phyloP scores from a whole-genome alignment of 1,284 basidiomycete species.

The Leccinum huronense region DNA sequence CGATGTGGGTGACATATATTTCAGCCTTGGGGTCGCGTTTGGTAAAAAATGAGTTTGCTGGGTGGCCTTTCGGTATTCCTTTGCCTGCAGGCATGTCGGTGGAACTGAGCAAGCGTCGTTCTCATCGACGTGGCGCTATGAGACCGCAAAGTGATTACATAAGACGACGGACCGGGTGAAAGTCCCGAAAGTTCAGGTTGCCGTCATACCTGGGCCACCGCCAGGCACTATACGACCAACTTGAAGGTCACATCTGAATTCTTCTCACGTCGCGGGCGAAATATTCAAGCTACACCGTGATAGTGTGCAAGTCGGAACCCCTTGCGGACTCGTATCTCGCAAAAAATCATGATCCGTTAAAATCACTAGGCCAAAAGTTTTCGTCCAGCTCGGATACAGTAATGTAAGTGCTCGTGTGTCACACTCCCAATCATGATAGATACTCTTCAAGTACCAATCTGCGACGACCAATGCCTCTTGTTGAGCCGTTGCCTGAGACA shows the following conservation, averaged over 20 bases:
- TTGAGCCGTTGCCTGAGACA: too few species aligned
- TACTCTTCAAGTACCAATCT: too few species aligned
- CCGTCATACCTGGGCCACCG: too few species aligned
- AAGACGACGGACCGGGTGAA: constrained; percentile 12
- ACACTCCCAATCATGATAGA: too few species aligned
- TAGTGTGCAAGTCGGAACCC: not conserved
- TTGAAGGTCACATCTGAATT: not conserved
- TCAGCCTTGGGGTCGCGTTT: constrained; percentile 22
- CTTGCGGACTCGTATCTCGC: not conserved
- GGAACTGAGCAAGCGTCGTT: constrained; percentile 6
- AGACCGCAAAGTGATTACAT: constrained; percentile 17
- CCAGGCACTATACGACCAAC: too few species aligned
- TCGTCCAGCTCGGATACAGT: not conserved
- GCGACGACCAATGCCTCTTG: too few species aligned
- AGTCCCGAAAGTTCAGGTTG: not conserved
- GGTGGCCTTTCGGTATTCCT: constrained; percentile 29
- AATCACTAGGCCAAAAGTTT: not conserved
- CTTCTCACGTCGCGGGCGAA: not conserved
- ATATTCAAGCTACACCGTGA: not conserved
- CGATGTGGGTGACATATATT: constrained; percentile 34
- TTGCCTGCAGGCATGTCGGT: constrained; percentile 27
- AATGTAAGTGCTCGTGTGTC: not conserved
- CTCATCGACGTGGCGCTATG: constrained; percentile 1
- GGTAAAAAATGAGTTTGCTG: constrained; percentile 23
- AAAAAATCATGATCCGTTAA: not conserved